Evolutionary conservation across 208 protist genomes (phyloP).

Genomic region (Crithidia bombi): DNA sequence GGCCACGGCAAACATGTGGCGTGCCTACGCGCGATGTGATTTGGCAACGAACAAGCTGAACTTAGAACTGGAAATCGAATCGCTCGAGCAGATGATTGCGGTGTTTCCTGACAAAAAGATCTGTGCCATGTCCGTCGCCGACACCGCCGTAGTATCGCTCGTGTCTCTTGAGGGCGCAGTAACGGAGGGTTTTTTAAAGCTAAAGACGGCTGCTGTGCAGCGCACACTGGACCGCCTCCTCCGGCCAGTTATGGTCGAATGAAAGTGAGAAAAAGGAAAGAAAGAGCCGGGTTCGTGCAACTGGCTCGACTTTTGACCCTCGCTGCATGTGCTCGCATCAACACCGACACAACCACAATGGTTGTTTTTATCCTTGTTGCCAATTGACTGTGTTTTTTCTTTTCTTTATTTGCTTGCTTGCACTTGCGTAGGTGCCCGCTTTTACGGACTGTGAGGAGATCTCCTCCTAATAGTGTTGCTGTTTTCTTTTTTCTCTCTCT

Average conservation of each 20-base stretch:
- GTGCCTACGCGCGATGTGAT: conserved; percentile 64
- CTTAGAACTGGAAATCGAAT: conserved; percentile 56
- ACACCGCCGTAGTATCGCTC: conserved; percentile 57
- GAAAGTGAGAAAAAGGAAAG: not conserved
- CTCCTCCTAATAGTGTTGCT: too few relatives aligned
- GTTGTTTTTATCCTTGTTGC: too few relatives aligned
- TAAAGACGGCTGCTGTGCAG: conserved; percentile 79
- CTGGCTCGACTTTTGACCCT: too few relatives aligned
- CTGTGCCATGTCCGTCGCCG: conserved; percentile 79
- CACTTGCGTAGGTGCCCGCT: too few relatives aligned
- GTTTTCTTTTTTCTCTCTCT: too few relatives aligned
- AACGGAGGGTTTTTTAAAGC: conserved; percentile 79
- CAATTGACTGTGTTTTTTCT: too few relatives aligned
- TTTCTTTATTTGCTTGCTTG: too few relatives aligned
- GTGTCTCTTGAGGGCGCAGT: conserved; percentile 39
- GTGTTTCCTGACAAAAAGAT: conserved; percentile 67
- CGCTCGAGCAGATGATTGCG: conserved; percentile 80
- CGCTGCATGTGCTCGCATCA: too few relatives aligned
- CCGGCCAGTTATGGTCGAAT: conserved; percentile 53
- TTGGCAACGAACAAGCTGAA: conserved; percentile 68
- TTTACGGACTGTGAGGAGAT: too few relatives aligned
- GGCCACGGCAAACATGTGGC: conserved; percentile 78
- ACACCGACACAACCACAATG: too few relatives aligned
- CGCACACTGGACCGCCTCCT: conserved; percentile 60
- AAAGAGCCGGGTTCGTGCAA: too few relatives aligned